Percentiles rank a stretch among this genome's conserved stretches.
Evolutionary conservation across 2,329 filamentous ascomycete genomes (phyloP).

Genomic region (Pseudocercospora musae): DNA sequence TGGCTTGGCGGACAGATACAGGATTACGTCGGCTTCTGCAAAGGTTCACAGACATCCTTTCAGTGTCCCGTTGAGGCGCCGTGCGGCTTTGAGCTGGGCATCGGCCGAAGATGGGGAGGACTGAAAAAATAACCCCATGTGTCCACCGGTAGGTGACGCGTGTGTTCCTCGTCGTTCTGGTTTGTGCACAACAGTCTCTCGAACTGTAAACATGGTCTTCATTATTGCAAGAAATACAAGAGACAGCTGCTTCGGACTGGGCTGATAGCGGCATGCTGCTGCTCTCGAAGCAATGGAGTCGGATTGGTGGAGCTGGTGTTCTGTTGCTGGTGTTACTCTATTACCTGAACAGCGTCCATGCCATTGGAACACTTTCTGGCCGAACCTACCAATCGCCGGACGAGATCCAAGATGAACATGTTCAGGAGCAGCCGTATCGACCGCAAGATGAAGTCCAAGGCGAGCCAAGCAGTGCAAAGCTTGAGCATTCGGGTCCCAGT

Average conservation of each 20-base stretch:
- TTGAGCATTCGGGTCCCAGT: not conserved
- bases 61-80: not conserved
- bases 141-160: constrained; percentile 3
- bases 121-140: not conserved
- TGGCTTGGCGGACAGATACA: not conserved
- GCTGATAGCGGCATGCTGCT: constrained; percentile 5
- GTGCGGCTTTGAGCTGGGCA: not conserved
- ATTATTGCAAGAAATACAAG: not conserved
- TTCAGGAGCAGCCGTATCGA: not conserved
- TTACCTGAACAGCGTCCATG: not conserved
- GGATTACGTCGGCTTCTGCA: not conserved
- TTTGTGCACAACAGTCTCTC: not conserved
- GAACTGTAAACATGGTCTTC: not conserved
- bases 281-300: constrained; percentile 15
- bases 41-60: not conserved
- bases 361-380: not conserved
- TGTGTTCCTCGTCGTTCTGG: constrained; percentile 1
- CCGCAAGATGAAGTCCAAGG: constrained; percentile 6
- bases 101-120: constrained; percentile 5
- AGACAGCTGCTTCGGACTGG: not conserved
- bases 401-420: not conserved
- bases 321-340: constrained; percentile 6
- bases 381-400: not conserved
- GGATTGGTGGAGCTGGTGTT: constrained; percentile 4
- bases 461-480: not conserved